Base-by-base conservation (phyloP, 202 grass and related monocot species). In the Digitaria exilis region DNA sequence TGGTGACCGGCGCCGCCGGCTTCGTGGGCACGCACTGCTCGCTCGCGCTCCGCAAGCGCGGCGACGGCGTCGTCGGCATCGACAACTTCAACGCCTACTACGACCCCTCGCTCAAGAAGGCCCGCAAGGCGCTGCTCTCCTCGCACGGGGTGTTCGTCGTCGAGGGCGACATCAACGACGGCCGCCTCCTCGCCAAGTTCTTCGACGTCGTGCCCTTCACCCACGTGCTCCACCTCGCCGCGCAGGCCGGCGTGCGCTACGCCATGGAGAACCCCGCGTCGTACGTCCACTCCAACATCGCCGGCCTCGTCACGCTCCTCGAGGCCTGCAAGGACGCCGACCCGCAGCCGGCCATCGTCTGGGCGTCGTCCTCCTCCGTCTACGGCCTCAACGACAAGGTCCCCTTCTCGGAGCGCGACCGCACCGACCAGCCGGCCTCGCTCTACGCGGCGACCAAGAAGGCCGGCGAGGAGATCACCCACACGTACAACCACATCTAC, bases 81-180 rank as follows among this genome's bases (percentile, higher is more conserved):
- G 94, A 96, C 83, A 96, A 96, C 91, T 96, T 96, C 86, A 96
- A 96, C 70, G 69, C 90, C 9, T 96, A 96, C 60, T 93, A 96
- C 77, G 94, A 96, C 69, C 94, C 94, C 0, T 93, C 91, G 11
- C 85, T 96, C 44, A 96, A 96, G 65, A 89, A 89, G 80, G 86
- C 94, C 1, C 86, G 94, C 79, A 81, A 79, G 75, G 79, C 91
- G 10, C 82, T 93, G 13, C 88, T 97, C 8, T 63, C 91, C 21
- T 89, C 91, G 1, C 91, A 97, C 71, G 89, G 88, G 0, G 85
- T 93, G 2, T 97, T 86, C 88, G 81, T 97, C 64, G 84, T 97
- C 16, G 91, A 97, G 85, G 94, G 91, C 71, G 94, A 97, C 83
- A 89, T 97, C 85, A 97, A 97, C 86, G 94, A 97, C 71, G 73